Evolutionary conservation across 176 grass and related monocot species (phyloP).

Genomic region (Puya raimondii): DNA sequence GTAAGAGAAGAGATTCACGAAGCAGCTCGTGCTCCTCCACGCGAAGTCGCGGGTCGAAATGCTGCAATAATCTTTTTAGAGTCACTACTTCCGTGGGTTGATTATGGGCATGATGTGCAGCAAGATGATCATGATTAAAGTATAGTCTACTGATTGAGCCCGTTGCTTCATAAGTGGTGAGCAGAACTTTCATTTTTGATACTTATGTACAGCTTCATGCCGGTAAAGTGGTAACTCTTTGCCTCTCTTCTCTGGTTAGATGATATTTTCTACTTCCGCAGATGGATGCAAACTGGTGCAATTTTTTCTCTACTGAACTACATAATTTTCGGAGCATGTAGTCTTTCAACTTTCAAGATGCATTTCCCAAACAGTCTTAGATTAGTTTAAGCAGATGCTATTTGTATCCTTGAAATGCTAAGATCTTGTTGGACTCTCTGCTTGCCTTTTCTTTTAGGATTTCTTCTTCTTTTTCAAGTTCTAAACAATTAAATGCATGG

Average conservation of each 20-base stretch:
- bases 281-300: too few relatives aligned
- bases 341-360: too few relatives aligned
- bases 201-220: neutral
- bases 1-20: conserved; percentile 44
- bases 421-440: too few relatives aligned
- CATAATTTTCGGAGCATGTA: too few relatives aligned
- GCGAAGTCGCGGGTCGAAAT: conserved; percentile 65
- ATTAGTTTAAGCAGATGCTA: too few relatives aligned
- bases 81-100: conserved; percentile 82
- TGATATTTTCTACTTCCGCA: too few relatives aligned
- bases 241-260: neutral
- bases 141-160: neutral
- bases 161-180: neutral
- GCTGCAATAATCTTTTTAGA: conserved; percentile 66
- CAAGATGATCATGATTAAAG: conserved; percentile 27
- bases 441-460: too few relatives aligned
- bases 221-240: neutral
- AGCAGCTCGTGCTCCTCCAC: conserved; percentile 42
- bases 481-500: too few relatives aligned
- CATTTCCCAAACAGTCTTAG: too few relatives aligned
- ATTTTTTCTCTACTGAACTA: too few relatives aligned
- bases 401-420: too few relatives aligned
- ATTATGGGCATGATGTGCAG: conserved; percentile 51
- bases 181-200: neutral
- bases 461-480: too few relatives aligned